These are phyloP conservation scores for Solanum tacnaense DNA, from an alignment of 257 asterid species.

Conservation along the genomic window DNA sequence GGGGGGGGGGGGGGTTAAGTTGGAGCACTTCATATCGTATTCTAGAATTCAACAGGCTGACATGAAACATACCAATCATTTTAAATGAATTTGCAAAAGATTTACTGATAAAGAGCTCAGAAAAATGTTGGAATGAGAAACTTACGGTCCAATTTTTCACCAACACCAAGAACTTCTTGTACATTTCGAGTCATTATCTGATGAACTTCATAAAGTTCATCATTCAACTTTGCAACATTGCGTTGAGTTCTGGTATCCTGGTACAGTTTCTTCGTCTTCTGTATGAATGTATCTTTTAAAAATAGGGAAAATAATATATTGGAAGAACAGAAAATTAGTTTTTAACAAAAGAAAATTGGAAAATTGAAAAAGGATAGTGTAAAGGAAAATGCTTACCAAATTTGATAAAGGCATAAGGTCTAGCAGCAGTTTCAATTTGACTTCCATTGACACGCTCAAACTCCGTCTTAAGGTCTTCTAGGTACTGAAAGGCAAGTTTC, in stretches of 20 bases:
- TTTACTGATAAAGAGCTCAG: not conserved
- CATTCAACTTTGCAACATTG: constrained; percentile 80
- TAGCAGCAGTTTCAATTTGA: constrained; percentile 96
- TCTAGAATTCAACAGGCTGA: not conserved
- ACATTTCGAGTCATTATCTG: constrained; percentile 99
- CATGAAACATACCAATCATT: not conserved
- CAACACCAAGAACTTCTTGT: constrained; percentile 97
- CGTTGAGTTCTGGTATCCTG: constrained; percentile 95
- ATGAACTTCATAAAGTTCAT: constrained; percentile 98
- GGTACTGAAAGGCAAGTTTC: constrained; percentile 87
- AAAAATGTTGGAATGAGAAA: constrained; percentile 3
- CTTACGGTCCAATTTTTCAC: constrained; percentile 98
- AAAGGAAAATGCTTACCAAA: constrained; percentile 47
- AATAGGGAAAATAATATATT: constrained; percentile 6
- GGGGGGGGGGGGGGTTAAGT: not conserved
- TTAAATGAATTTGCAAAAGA: not conserved
- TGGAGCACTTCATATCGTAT: not conserved
- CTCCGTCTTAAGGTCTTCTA: constrained; percentile 91
- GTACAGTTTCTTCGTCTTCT: constrained; percentile 81
- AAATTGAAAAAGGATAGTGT: not conserved
- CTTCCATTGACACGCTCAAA: constrained; percentile 74
- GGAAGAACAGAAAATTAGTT: not conserved
- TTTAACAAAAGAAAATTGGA: not conserved
- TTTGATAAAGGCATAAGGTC: constrained; percentile 94
- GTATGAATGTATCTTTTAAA: constrained; percentile 69